Conservation (phyloP, 1,284 basidiomycete species). For the Boletellus deceptivus region DNA sequence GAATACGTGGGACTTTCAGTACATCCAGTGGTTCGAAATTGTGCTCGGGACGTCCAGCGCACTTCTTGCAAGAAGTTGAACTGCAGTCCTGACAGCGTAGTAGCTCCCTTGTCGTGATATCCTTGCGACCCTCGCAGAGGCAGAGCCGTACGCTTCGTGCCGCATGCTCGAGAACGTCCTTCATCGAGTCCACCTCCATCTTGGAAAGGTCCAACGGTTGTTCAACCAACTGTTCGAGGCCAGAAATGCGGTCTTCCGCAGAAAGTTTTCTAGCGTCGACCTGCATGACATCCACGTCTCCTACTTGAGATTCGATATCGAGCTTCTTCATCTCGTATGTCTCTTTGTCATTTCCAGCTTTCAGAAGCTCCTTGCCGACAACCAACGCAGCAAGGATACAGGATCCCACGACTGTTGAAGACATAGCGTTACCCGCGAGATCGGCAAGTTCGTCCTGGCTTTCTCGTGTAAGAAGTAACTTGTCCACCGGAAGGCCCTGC, state of each 20-base stretch:
- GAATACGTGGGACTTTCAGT: conserved; percentile 48
- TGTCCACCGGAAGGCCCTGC: conserved; percentile 91
- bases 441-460: conserved; percentile 93
- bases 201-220: conserved; percentile 70
- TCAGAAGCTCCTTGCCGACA: conserved; percentile 62
- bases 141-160: conserved; percentile 77
- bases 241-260: conserved; percentile 58
- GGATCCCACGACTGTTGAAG: conserved; percentile 91
- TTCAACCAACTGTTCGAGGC: conserved; percentile 63
- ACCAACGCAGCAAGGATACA: conserved; percentile 85
- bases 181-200: conserved; percentile 46
- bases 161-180: conserved; percentile 64
- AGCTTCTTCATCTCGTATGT: conserved; percentile 62
- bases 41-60: conserved; percentile 89
- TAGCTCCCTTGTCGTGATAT: conserved; percentile 70
- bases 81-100: conserved; percentile 76
- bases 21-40: conserved; percentile 60
- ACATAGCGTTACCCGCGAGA: conserved; percentile 96
- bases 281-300: conserved; percentile 45
- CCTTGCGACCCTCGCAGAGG: conserved; percentile 84
- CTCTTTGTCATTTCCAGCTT: conserved; percentile 57
- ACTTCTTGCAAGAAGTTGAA: conserved; percentile 79
- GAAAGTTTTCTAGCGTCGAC: conserved; percentile 37
- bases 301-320: conserved; percentile 38
- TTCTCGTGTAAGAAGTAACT: conserved; percentile 88